Percentiles rank a stretch among this genome's conserved stretches.
Conservation (phyloP, 2,329 filamentous ascomycete genomes). For the Huntiella savannae region DNA sequence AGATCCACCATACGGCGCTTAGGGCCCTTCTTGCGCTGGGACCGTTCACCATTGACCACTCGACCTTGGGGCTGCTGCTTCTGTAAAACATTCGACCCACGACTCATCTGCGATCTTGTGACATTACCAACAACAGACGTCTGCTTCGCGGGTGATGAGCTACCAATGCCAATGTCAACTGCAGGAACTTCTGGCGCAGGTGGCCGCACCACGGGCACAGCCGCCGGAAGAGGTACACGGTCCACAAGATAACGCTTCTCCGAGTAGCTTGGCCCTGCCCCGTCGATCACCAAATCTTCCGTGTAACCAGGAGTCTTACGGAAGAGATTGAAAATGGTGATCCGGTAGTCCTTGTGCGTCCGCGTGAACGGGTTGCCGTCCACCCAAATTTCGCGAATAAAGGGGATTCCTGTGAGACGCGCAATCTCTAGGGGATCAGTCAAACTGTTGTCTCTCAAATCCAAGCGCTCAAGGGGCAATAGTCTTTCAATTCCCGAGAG, state of each 20-base stretch:
- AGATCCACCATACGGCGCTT: conserved; percentile 48
- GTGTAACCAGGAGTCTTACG: conserved; percentile 73
- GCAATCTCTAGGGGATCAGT: conserved; percentile 85
- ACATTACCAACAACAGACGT: conserved; percentile 33
- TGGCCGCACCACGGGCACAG: conserved; percentile 60
- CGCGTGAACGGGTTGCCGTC: conserved; percentile 81
- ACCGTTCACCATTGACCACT: conserved; percentile 39
- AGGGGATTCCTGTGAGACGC: conserved; percentile 72
- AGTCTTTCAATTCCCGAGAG: conserved; percentile 81
- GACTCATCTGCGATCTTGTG: conserved; percentile 24
- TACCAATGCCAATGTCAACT: conserved; percentile 30
- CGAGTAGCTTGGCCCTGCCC: conserved; percentile 59
- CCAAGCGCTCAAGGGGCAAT: conserved; percentile 71
- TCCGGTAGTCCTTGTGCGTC: conserved; percentile 66
- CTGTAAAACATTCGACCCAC: conserved; percentile 23
- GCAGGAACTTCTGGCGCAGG: conserved; percentile 40
- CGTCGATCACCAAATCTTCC: conserved; percentile 80
- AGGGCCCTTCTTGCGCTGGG: conserved; percentile 20
- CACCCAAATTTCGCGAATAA: conserved; percentile 84
- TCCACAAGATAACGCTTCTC: conserved; percentile 76
- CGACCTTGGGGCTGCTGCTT: conserved; percentile 38
- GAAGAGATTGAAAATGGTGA: conserved; percentile 93
- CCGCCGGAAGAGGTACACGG: conserved; percentile 54
- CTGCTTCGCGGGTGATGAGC: conserved; percentile 29
- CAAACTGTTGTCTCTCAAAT: conserved; percentile 76